Evolutionary conservation across 345 rosid genomes (phyloP), one percentile per base, ranked within the genome.

Genomic region (Crucihimalaya himalaica): DNA sequence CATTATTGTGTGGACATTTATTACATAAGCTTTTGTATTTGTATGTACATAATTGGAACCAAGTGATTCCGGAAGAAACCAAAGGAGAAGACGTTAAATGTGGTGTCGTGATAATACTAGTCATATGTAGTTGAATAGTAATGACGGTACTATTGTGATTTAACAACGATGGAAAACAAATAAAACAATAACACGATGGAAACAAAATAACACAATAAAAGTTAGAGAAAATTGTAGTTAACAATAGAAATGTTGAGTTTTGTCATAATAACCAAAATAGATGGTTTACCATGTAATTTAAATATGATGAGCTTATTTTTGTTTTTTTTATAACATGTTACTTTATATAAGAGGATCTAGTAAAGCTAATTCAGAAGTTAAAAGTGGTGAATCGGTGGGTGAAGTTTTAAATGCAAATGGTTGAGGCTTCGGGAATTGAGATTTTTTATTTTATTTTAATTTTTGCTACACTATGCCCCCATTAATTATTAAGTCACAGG

Each of bases 361-460:
- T 45, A 28, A 11, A 43, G 54, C 15, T 27, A n/a, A 16, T 6
- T 29, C 4, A 45, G 68, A 34, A 18, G 27, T 19, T 2, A 18
- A 29, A 46, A 11, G 39, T 29, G 42, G 55, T 11, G n/a, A 45
- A 32, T 18, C 23, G 64, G 72, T 76, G 34, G 75, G 65, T 76
- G 70, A 54, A 53, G 59, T 45, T 53, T 23, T 76, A 32, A 76
- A 69, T 69, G 79, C 51, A 45, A 12, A 45, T 69, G 52, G 79
- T 62, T 69, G 70, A 68, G 45, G 23, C 70, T 5, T 76, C 0
- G 75, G 75, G 75, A 62, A 76, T 35, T 76, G 79, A 76, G 63
- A 20, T 56, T 6, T 47, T 20, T 46, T 32, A 39, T 37, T 42
- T 65, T 45, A 8, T 39, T 37, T 45, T 12, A 39, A 8, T 42